Percentiles rank a stretch among this genome's conserved stretches.
These are phyloP conservation scores for Ophiosphaerella korrae DNA, from an alignment of 2,329 filamentous ascomycete genomes.

Conservation along the genomic window DNA sequence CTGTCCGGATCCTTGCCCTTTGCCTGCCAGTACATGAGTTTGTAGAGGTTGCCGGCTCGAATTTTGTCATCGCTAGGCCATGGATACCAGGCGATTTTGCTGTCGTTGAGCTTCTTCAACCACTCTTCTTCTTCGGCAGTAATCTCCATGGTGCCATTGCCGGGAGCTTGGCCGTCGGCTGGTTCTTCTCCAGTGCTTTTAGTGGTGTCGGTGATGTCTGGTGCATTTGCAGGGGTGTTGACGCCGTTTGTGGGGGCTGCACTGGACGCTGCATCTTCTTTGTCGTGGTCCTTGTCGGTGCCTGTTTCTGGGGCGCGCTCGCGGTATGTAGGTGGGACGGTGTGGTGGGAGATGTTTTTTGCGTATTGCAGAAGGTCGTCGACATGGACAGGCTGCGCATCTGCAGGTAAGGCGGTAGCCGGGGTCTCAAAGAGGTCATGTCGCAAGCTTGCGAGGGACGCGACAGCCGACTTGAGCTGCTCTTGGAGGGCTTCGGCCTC, in stretches of 20 bases:
- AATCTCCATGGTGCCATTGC: slow-evolving; percentile 22
- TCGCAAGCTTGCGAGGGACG: slow-evolving; percentile 72
- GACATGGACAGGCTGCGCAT: slow-evolving; percentile 62
- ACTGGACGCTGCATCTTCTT: slow-evolving; percentile 25
- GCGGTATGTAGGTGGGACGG: slow-evolving; percentile 67
- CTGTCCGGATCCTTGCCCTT: slow-evolving; percentile 24
- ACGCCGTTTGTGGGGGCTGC: slow-evolving; percentile 34
- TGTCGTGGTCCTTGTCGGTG: slow-evolving; percentile 24
- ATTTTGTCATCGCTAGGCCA: slow-evolving; percentile 78
- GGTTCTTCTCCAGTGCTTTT: slow-evolving; percentile 26
- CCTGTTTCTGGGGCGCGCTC: slow-evolving; percentile 27
- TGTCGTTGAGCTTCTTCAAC: slow-evolving; percentile 38
- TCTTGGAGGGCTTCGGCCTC: slow-evolving; percentile 69
- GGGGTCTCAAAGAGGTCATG: slow-evolving; percentile 67
- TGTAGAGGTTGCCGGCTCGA: slow-evolving; percentile 65
- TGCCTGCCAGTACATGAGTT: slow-evolving; percentile 30
- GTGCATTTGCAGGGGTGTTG: slow-evolving; percentile 36
- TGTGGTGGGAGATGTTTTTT: slow-evolving; percentile 78
- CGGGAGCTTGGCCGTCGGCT: slow-evolving; percentile 17
- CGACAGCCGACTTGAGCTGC: slow-evolving; percentile 73
- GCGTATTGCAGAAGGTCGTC: slow-evolving; percentile 78
- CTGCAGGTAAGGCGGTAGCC: slow-evolving; percentile 47
- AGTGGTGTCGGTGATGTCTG: slow-evolving; percentile 23
- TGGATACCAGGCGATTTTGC: slow-evolving; percentile 63
- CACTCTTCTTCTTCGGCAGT: slow-evolving; percentile 42